phyloP scores from a whole-genome alignment of 352 stramenopile species.

The Pythium diclinum region DNA sequence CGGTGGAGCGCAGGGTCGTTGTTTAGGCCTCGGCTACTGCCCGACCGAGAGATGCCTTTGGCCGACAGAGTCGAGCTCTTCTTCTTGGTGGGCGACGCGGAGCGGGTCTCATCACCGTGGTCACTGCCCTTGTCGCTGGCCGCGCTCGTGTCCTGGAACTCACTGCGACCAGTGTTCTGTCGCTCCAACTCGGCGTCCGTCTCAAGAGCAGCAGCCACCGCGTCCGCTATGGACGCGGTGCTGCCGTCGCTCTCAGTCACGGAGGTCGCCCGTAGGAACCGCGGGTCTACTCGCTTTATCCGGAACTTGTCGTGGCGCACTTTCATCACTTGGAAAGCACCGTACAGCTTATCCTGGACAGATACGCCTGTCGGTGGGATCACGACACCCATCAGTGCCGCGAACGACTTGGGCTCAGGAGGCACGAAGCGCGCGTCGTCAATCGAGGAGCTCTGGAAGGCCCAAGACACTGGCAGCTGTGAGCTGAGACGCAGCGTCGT shows the following conservation, averaged over 20 bases:
- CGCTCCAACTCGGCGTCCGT: constrained; percentile 19
- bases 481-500: constrained; percentile 38
- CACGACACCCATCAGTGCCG: constrained; percentile 39
- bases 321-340: constrained; percentile 60
- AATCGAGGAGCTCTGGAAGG: constrained; percentile 63
- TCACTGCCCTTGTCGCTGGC: constrained; percentile 26
- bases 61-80: constrained; percentile 34
- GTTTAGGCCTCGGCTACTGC: constrained; percentile 37
- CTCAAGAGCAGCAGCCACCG: constrained; percentile 36
- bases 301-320: constrained; percentile 60
- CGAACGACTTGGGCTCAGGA: constrained; percentile 55
- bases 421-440: constrained; percentile 72
- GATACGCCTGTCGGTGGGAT: constrained; percentile 42
- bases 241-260: constrained; percentile 25
- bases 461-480: constrained; percentile 61
- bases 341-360: constrained; percentile 75
- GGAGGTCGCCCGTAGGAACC: constrained; percentile 37
- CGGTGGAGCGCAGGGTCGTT: constrained; percentile 33
- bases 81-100: constrained; percentile 49
- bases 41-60: constrained; percentile 30
- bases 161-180: constrained; percentile 15
- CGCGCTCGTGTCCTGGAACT: constrained; percentile 22
- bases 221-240: constrained; percentile 33
- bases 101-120: constrained; percentile 40
- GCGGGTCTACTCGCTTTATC: constrained; percentile 54